Evolutionary conservation across 2,329 filamentous ascomycete species (phyloP), one percentile per base, ranked within the genome.

Genomic region (Trichothecium sympodiale): DNA sequence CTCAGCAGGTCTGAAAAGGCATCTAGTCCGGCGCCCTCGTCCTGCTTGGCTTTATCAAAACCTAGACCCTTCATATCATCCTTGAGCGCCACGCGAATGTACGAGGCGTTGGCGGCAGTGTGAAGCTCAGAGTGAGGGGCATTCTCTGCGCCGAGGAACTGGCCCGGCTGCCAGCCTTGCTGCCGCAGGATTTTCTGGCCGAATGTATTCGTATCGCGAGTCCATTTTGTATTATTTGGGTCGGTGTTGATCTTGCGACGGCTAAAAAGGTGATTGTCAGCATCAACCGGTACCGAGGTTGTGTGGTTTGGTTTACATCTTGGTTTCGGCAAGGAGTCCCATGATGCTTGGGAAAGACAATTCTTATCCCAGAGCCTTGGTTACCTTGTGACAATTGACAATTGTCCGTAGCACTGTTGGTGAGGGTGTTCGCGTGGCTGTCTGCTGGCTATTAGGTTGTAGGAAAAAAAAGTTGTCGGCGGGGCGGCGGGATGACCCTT

Each of bases 161-260:
- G 71, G 26, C 91, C 91, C 0, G 88, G 86, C 41, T 80, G 73
- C 91, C 91, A 98, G 44, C 91, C 91, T 51, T 95, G 87, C 13
- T 81, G 70, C 34, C 80, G 76, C 52, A 98, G 77, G 46, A 96
- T 89, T 53, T 79, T 84, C 57, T 94, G 88, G 47, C 91, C 91
- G 56, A 91, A 96, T 36, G 77, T 80, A 38, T 72, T 73, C 44
- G 81, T 84, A 54, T 88, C 81, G 50, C 80, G 79, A 38, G 81
- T 79, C 91, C 91, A 98, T 69, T 75, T 77, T 33, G 85, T 94
- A 59, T 96, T 98, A 63, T 96, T 95, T 7, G 91, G 91, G 60
- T 98, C 91, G 55, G 82, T 72, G 46, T 81, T 82, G 53, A 96
- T 78, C 62, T 89, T 94, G 33, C 69, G 48, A 35, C 57, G 56